Conservation (phyloP, 2,329 filamentous ascomycete species). For the Aureobasidium namibiae region DNA sequence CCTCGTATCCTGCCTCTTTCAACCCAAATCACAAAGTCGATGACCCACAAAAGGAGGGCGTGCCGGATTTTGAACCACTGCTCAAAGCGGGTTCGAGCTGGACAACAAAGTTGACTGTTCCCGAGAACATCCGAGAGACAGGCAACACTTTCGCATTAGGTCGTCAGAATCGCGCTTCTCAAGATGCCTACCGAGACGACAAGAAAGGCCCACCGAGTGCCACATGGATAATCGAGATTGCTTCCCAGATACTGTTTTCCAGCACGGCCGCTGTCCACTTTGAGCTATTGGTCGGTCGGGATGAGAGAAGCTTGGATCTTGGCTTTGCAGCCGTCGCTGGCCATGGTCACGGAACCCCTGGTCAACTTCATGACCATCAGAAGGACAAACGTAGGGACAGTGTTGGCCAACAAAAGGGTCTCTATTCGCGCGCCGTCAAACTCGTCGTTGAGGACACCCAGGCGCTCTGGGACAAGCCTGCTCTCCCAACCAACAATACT, state of each 20-base stretch:
- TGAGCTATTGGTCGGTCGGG: conserved; percentile 76
- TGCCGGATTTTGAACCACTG: conserved; percentile 90
- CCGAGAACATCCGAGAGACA: conserved; percentile 63
- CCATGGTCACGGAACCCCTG: conserved; percentile 48
- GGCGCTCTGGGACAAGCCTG: conserved; percentile 86
- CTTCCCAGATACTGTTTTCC: conserved; percentile 92
- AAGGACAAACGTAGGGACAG: conserved; percentile 55
- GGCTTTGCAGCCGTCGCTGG: conserved; percentile 51
- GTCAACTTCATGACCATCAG: conserved; percentile 69
- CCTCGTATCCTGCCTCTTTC: conserved; percentile 76
- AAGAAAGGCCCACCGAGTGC: conserved; percentile 49
- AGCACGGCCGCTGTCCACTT: conserved; percentile 78
- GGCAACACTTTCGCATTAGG: conserved; percentile 34
- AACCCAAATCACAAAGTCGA: conserved; percentile 73
- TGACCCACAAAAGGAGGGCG: conserved; percentile 60
- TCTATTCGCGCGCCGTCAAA: conserved; percentile 74
- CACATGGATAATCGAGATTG: conserved; percentile 84
- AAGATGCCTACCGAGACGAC: conserved; percentile 27
- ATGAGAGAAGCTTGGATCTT: conserved; percentile 71
- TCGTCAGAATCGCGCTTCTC: conserved; percentile 23
- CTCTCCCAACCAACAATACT: conserved; percentile 47
- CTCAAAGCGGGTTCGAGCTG: conserved; percentile 88
- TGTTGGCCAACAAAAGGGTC: conserved; percentile 61
- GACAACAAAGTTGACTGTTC: conserved; percentile 71
- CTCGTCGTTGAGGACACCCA: conserved; percentile 81